Conservation (phyloP, 139 green algal species). For the Tetraselmis striata region DNA sequence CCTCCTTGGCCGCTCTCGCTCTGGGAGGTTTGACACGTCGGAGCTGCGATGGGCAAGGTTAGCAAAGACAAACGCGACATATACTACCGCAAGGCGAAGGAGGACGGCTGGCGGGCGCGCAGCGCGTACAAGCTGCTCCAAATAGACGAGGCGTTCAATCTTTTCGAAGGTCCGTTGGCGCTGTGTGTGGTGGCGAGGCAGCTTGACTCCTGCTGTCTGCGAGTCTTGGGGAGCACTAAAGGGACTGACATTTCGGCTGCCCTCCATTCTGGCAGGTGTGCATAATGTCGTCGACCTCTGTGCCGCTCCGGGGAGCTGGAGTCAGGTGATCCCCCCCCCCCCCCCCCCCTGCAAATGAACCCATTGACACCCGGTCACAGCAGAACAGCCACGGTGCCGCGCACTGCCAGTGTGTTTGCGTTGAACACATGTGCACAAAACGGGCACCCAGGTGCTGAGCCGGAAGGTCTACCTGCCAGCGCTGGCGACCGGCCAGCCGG, state of each 20-base stretch:
- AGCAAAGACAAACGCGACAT: conserved; percentile 93
- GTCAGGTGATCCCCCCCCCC: no score
- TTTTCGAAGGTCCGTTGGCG: conserved; percentile 58
- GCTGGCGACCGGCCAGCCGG: conserved; percentile 28
- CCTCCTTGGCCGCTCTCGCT: no score
- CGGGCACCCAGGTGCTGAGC: conserved; percentile 82
- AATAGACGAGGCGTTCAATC: conserved; percentile 90
- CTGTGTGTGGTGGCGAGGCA: conserved; percentile 4
- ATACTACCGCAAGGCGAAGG: conserved; percentile 93
- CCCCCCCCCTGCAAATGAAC: no score
- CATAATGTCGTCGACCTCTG: conserved; percentile 92
- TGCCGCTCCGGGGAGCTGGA: conserved; percentile 93
- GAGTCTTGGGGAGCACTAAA: no score
- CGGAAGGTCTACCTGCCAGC: conserved; percentile 85
- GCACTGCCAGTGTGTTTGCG: no score
- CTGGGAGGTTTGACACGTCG: no score
- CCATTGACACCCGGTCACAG: no score
- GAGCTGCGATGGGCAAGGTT: conserved; percentile 63
- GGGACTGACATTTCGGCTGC: no score
- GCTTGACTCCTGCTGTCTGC: not conserved
- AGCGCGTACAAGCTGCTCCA: conserved; percentile 97
- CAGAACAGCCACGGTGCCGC: no score
- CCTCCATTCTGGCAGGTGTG: conserved; percentile 79
- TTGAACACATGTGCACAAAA: no score
- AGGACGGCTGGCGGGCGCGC: conserved; percentile 93